Conservation (phyloP, 805 yeast species). For the Torulaspora gathmanii region DNA sequence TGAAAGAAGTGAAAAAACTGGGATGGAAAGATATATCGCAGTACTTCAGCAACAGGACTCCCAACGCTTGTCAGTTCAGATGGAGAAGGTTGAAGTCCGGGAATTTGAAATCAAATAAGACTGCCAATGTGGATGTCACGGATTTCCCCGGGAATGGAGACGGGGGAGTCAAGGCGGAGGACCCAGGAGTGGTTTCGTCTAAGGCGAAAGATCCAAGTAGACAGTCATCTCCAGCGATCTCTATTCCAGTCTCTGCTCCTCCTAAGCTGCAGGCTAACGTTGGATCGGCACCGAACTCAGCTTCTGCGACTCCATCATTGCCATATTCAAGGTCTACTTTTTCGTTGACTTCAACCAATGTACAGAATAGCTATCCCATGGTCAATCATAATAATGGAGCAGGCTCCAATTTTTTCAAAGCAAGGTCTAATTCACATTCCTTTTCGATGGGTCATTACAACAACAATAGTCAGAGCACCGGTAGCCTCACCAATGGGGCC, state of each 20-base stretch:
- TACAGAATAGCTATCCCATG: slow-evolving; percentile 8
- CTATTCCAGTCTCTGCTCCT: slow-evolving; percentile 10
- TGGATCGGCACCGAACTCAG: slow-evolving; percentile 4
- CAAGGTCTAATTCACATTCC: slow-evolving; percentile 32
- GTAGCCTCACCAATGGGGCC: neutral
- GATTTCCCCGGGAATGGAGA: slow-evolving; percentile 18
- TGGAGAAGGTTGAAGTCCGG: slow-evolving; percentile 68
- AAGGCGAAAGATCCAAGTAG: neutral
- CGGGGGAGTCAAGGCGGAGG: slow-evolving; percentile 7
- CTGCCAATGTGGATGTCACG: slow-evolving; percentile 26
- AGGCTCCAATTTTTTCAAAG: slow-evolving; percentile 25
- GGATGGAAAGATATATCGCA: slow-evolving; percentile 89
- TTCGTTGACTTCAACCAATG: slow-evolving; percentile 6
- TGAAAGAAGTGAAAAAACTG: slow-evolving; percentile 75
- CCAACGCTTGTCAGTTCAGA: slow-evolving; percentile 84
- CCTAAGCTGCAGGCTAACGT: neutral
- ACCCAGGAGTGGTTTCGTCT: neutral
- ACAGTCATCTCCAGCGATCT: slow-evolving; percentile 7
- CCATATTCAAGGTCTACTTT: slow-evolving; percentile 16
- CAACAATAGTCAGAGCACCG: neutral
- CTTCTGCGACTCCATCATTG: slow-evolving; percentile 5
- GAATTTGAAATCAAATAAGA: slow-evolving; percentile 35
- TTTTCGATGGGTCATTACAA: slow-evolving; percentile 9
- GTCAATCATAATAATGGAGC: slow-evolving; percentile 12
- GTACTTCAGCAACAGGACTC: slow-evolving; percentile 74